Conservation (phyloP, 768 basidiomycete species). For the Melanogaster broomeanus region DNA sequence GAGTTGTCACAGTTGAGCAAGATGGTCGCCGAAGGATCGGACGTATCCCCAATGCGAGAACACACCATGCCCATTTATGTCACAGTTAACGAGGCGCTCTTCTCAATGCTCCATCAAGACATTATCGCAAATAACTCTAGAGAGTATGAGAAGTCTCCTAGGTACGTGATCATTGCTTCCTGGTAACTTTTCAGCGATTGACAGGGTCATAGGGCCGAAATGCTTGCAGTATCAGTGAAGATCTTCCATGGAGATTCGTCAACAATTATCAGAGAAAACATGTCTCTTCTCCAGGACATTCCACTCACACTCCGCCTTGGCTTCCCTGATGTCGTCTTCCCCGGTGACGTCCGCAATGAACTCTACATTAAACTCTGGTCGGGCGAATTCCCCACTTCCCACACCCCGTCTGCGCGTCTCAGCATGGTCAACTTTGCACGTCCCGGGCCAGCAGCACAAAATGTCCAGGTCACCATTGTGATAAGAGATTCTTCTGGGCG, state of each 20-base stretch:
- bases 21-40: slow-evolving; percentile 63
- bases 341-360: slow-evolving; percentile 90
- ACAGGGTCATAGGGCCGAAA: slow-evolving; percentile 66
- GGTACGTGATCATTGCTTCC: slow-evolving; percentile 46
- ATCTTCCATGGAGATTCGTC: slow-evolving; percentile 81
- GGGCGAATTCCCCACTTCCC: slow-evolving; percentile 74
- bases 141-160: slow-evolving; percentile 81
- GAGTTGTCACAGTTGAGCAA: slow-evolving; percentile 77
- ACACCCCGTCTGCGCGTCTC: slow-evolving; percentile 52
- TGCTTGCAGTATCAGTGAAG: slow-evolving; percentile 81
- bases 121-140: slow-evolving; percentile 78
- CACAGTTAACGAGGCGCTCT: slow-evolving; percentile 79
- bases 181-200: neutral
- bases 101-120: slow-evolving; percentile 94
- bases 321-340: slow-evolving; percentile 96
- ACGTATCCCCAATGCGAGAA: slow-evolving; percentile 68
- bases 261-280: slow-evolving; percentile 80
- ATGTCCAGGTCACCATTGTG: slow-evolving; percentile 89
- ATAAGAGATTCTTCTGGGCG: slow-evolving; percentile 74
- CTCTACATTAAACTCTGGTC: slow-evolving; percentile 96
- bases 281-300: slow-evolving; percentile 76
- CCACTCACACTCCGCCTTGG: slow-evolving; percentile 86
- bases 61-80: slow-evolving; percentile 87
- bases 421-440: slow-evolving; percentile 62
- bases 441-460: slow-evolving; percentile 50